Evolutionary conservation across 345 rosid genomes (phyloP).

Genomic region (Moricandia arvensis): DNA sequence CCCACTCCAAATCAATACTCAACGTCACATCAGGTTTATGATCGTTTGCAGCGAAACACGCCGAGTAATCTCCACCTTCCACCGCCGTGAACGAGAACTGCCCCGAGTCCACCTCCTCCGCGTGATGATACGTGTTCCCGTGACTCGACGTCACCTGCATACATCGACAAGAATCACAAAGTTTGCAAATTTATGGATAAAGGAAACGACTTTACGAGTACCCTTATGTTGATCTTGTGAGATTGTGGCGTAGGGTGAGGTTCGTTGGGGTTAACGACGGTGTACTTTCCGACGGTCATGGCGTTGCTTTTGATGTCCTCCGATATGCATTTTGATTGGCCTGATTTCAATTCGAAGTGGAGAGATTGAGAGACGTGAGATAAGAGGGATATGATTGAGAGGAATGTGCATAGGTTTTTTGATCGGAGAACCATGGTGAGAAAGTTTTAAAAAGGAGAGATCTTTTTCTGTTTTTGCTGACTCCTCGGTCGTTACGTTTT

Average conservation of each 20-base stretch:
- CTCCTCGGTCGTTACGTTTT: background rate
- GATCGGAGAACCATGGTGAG: constrained; percentile 38
- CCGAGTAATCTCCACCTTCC: constrained; percentile 80
- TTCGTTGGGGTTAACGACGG: constrained; percentile 65
- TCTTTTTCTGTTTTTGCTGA: background rate
- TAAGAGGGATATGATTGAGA: constrained; percentile 28
- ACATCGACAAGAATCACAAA: background rate
- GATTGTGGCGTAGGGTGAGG: constrained; percentile 65
- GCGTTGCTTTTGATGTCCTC: constrained; percentile 84
- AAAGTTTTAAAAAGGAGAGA: background rate
- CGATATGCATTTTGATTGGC: constrained; percentile 81
- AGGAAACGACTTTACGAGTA: constrained; percentile 16
- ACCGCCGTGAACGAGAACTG: constrained; percentile 84
- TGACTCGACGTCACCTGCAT: constrained; percentile 72
- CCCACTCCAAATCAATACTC: constrained; percentile 89
- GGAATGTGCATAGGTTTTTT: background rate
- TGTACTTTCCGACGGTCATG: constrained; percentile 87
- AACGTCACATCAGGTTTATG: constrained; percentile 53
- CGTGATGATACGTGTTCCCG: constrained; percentile 68
- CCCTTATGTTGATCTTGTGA: constrained; percentile 73
- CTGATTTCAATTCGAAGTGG: constrained; percentile 80
- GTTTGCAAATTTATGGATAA: background rate
- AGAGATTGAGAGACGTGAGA: constrained; percentile 45
- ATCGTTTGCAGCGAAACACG: constrained; percentile 70
- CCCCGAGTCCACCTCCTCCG: constrained; percentile 68